Base-by-base conservation (phyloP, 345 rosid species). In the Lepidium aucheri region DNA sequence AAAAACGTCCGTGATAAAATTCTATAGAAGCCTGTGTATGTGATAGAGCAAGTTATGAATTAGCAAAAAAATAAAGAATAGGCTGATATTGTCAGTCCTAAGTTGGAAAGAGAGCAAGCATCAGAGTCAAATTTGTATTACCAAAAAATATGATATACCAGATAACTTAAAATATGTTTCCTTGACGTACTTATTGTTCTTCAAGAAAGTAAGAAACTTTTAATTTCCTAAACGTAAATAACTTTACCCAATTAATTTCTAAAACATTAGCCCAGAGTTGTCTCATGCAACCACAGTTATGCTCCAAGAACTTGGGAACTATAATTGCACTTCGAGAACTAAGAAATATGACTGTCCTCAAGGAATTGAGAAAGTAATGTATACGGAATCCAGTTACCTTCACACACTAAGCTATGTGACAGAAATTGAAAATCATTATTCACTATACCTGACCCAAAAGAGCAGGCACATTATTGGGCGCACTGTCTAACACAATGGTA, bases 21-120 rank as follows among this genome's bases (percentile, higher is more conserved):
- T 94, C 97, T 35, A 90, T 92, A 70, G 96, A 90, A 54, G 97
- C 99, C 99, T 90, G 80, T 72, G 78, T 65, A 80, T 35, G 62
- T n/a, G 38, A 66, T 36, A 51, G 30, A 50, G 28, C n/a, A 33
- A 65, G 34, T 49, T 40, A 32, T 26, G 69, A 51, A 59, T 44
- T 58, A 30, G 45, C 24, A 61, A 36, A 38, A 67, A 39, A 44
- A 24, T 38, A 35, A 40, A 54, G 33, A 49, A 56, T 15, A 68
- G 28, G 54, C 45, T 38, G 22, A 49, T 63, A 49, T 20, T 57
- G 45, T 33, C 53, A 54, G 28, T 47, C 34, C 46, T 16, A 62
- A 36, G 69, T 36, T 55, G 35, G 52, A 39, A 46, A 55, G 45
- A 39, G 9, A 39, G 43, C 34, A 47, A 30, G 44, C n/a, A 1